These are phyloP conservation scores for Blastocystis sp. DNA, from an alignment of 352 stramenopile genomes.

Conservation along the genomic window DNA sequence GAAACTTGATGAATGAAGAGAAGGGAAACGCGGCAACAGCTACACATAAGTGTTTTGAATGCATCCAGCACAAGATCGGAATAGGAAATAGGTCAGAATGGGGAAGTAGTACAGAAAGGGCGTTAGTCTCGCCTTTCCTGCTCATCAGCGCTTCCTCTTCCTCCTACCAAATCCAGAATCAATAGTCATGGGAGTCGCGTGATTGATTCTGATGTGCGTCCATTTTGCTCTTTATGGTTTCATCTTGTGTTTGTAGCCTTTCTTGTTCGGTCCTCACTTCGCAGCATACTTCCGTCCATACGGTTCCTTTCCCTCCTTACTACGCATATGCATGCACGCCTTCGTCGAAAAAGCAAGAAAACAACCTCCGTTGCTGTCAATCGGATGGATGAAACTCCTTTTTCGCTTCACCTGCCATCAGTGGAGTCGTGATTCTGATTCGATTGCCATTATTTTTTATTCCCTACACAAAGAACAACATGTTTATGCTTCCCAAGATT, in stretches of 20 bases:
- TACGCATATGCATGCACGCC: not conserved
- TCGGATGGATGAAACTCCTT: slow-evolving; percentile 31
- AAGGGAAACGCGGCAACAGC: not conserved
- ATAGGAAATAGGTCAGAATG: not conserved
- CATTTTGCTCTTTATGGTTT: not conserved
- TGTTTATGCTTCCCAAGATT: slow-evolving; percentile 66
- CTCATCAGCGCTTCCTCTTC: not conserved
- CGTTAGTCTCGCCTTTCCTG: not conserved
- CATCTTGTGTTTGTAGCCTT: not conserved
- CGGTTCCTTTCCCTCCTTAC: not conserved
- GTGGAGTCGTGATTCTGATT: not conserved
- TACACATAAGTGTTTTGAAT: not conserved
- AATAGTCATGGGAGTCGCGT: not conserved
- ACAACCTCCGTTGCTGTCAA: not conserved
- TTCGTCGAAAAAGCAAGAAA: not conserved
- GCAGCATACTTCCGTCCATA: not conserved
- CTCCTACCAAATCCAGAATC: not conserved
- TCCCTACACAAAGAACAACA: not conserved
- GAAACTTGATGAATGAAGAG: not conserved
- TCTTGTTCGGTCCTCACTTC: not conserved
- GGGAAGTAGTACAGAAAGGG: not conserved
- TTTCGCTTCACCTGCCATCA: not conserved
- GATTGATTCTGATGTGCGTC: not conserved
- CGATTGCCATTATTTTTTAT: slow-evolving; percentile 26
- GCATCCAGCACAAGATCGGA: not conserved